These are phyloP conservation scores for Akanthomyces dipterigenus DNA, from an alignment of 2,329 filamentous ascomycete species.

Conservation along the genomic window DNA sequence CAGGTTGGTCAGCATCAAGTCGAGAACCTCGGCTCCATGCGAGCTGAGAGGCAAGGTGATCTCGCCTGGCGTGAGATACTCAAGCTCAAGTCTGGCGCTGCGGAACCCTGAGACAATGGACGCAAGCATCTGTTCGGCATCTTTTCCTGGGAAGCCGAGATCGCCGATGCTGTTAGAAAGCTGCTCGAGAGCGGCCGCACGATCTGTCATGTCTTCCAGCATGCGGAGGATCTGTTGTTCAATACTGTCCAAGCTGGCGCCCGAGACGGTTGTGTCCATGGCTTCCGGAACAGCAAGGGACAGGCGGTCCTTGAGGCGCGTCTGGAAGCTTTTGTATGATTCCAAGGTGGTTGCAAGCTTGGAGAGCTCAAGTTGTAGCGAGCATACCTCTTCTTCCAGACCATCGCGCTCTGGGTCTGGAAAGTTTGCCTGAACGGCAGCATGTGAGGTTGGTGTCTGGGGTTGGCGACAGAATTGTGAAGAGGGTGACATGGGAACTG, in stretches of 20 bases:
- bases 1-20: slow-evolving; percentile 45
- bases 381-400: slow-evolving; percentile 41
- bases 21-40: slow-evolving; percentile 48
- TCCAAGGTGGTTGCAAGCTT: slow-evolving; percentile 43
- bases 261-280: slow-evolving; percentile 10
- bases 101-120: slow-evolving; percentile 46
- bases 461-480: slow-evolving; percentile 17
- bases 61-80: slow-evolving; percentile 56
- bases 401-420: slow-evolving; percentile 35
- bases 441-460: slow-evolving; percentile 21
- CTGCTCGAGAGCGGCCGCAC: slow-evolving; percentile 38
- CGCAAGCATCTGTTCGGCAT: slow-evolving; percentile 42
- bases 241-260: slow-evolving; percentile 23
- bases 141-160: slow-evolving; percentile 45
- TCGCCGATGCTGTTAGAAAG: slow-evolving; percentile 38
- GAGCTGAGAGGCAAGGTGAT: slow-evolving; percentile 44
- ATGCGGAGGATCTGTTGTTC: slow-evolving; percentile 38
- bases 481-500: slow-evolving; percentile 33
- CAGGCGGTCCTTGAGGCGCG: slow-evolving; percentile 31
- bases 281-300: slow-evolving; percentile 14
- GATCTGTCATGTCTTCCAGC: slow-evolving; percentile 40
- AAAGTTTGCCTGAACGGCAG: slow-evolving; percentile 34
- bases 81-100: slow-evolving; percentile 51
- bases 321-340: slow-evolving; percentile 37
- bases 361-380: slow-evolving; percentile 40